A percentile compares a stretch with the other conserved stretches of the same genome.
phyloP scores from a whole-genome alignment of 371 early-diverging fungal genomes.

The Circinella umbellata region DNA sequence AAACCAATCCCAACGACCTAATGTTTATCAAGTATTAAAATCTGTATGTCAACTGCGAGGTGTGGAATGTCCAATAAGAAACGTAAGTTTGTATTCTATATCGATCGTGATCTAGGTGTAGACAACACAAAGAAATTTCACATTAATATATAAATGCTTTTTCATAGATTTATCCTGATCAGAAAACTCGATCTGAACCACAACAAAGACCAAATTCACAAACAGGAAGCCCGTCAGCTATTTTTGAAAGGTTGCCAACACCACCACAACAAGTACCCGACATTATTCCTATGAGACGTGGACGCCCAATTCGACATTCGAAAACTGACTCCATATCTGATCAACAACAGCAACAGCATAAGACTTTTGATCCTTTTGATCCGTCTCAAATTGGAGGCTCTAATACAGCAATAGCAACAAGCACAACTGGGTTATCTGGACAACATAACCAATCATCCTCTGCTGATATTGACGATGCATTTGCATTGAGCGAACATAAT shows the following conservation, averaged over 20 bases:
- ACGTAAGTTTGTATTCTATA: constrained; percentile 36
- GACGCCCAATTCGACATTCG: constrained; percentile 61
- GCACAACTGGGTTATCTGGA: not conserved
- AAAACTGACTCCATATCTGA: constrained; percentile 13
- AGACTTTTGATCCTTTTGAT: constrained; percentile 18
- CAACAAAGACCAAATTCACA: not conserved
- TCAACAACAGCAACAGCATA: not conserved
- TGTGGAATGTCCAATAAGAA: constrained; percentile 67
- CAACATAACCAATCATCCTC: not conserved
- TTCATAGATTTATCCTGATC: constrained; percentile 25
- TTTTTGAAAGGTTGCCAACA: constrained; percentile 46
- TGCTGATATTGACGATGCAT: constrained; percentile 10
- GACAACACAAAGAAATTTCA: too few relatives aligned
- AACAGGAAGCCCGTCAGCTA: constrained; percentile 25
- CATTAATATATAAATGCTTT: too few relatives aligned
- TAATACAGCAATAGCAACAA: not conserved
- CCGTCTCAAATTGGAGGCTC: constrained; percentile 6
- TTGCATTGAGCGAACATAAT: constrained; percentile 6
- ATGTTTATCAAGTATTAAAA: constrained; percentile 77
- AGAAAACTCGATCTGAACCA: not conserved
- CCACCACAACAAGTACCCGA: constrained; percentile 47
- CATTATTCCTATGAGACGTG: constrained; percentile 78
- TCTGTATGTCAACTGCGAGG: constrained; percentile 70
- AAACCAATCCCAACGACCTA: constrained; percentile 73
- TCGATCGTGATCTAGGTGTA: not conserved